Conservation (phyloP, 2,329 filamentous ascomycete genomes). For the Metarhizium sp. region DNA sequence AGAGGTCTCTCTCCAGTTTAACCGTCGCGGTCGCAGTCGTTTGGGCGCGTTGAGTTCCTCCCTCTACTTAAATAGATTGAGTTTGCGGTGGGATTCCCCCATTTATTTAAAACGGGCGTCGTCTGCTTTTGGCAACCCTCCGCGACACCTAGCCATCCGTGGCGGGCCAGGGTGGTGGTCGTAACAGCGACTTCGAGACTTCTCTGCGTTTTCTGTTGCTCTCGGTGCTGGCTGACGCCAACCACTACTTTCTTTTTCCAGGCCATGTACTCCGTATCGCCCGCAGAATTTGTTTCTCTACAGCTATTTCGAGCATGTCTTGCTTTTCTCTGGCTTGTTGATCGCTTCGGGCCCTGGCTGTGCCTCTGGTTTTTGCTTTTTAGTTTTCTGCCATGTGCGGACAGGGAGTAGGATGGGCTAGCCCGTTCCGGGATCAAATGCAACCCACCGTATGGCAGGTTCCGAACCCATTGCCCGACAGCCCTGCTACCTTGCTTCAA, state of each 20-base stretch:
- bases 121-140: neutral
- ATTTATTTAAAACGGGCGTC: neutral
- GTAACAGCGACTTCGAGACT: neutral
- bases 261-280: neutral
- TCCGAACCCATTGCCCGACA: conserved; percentile 2
- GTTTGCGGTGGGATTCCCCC: neutral
- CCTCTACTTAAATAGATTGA: neutral
- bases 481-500: neutral
- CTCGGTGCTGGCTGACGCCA: neutral
- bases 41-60: neutral
- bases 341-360: neutral
- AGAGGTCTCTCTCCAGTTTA: neutral
- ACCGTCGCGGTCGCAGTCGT: neutral
- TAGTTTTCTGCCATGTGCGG: conserved; percentile 1
- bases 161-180: neutral
- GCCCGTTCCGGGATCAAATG: neutral
- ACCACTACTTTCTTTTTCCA: neutral
- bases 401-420: neutral
- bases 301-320: neutral
- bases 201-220: neutral
- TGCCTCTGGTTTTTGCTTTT: neutral
- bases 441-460: conserved; percentile 2
- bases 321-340: neutral
- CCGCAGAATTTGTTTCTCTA: neutral
- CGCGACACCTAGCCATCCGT: neutral